phyloP scores from a whole-genome alignment of 2,329 filamentous ascomycete species.

The Harringtonia aguacate region DNA sequence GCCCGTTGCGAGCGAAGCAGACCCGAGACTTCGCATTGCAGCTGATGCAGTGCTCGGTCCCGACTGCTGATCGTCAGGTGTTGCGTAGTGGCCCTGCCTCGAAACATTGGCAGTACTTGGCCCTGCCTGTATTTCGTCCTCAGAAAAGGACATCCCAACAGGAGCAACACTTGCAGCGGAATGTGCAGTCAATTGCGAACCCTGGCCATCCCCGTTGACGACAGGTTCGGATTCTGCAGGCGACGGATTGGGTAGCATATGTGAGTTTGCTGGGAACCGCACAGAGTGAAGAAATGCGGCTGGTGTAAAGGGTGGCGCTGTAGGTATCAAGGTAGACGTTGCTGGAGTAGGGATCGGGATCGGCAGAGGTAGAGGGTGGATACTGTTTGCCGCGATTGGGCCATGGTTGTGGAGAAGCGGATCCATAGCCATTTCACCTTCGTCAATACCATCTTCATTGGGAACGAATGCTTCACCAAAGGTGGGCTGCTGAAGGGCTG shows the following conservation, averaged over 20 bases:
- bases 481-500: conserved; percentile 18
- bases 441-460: conserved; percentile 32
- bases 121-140: not conserved
- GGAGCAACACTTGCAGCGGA: not conserved
- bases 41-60: conserved; percentile 2
- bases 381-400: not conserved
- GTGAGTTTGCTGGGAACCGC: not conserved
- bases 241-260: not conserved
- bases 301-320: conserved; percentile 2
- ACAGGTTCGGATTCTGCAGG: not conserved
- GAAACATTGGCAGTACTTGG: conserved; percentile 1
- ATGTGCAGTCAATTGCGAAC: not conserved
- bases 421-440: conserved; percentile 27
- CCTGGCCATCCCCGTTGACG: not conserved
- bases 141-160: not conserved
- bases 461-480: conserved; percentile 27
- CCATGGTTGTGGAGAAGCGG: conserved; percentile 6
- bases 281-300: conserved; percentile 1
- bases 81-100: too few species aligned
- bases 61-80: not conserved
- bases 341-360: conserved; percentile 1
- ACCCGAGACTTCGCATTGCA: not conserved
- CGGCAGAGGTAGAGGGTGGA: not conserved
- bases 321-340: not conserved
- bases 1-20: not conserved